Evolutionary conservation across 192 early-diverging fungal species (phyloP), one percentile per base, ranked within the genome.

Genomic region (Backusella morwellensis): DNA sequence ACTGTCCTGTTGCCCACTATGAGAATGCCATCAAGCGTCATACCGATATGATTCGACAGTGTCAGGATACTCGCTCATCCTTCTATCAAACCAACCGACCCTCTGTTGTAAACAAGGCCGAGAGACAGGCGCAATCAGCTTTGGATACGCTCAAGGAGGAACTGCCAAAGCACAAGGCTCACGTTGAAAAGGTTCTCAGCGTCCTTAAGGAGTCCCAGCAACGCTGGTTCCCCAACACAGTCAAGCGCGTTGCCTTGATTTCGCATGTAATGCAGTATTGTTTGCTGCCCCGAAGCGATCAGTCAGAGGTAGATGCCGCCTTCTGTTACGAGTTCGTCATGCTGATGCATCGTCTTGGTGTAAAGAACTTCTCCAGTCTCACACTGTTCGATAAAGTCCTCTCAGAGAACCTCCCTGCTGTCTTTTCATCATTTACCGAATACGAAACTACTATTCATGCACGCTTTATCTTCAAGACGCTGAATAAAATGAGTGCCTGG

Each of bases 251-350:
- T 6, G 83, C 85, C 1, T 75, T 88, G 8, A 82, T 86, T 36
- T 76, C 74, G 0, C 77, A 81, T 17, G 78, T 93, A 5, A 84
- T 94, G 15, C 93, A 96, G 70, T 85, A 90, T 77, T 95, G 94
- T 75, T 75, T 96, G 32, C 85, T 87, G 35, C 94, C 94, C 23
- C 85, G 95, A 35, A 82, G 88, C 52, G 50, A 89, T 8, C 82
- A 90, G 3, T 94, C 93, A 2, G 82, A 85, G 9, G 75, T 86
- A 3, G 94, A 97, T 79, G 94, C 95, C 0, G 77, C 91, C 1
- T 97, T 85, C 78, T 91, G 90, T 36, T 92, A 93, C 8, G 89
- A 92, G 75, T 94, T 95, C 77, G 84, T 94, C 29, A 80, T 87
- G 38, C 42, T 88, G 36, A 88, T 95, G 88, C 95, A 96, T 66